phyloP scores from a whole-genome alignment of 1,284 basidiomycete genomes.

The Ustilago tritici region DNA sequence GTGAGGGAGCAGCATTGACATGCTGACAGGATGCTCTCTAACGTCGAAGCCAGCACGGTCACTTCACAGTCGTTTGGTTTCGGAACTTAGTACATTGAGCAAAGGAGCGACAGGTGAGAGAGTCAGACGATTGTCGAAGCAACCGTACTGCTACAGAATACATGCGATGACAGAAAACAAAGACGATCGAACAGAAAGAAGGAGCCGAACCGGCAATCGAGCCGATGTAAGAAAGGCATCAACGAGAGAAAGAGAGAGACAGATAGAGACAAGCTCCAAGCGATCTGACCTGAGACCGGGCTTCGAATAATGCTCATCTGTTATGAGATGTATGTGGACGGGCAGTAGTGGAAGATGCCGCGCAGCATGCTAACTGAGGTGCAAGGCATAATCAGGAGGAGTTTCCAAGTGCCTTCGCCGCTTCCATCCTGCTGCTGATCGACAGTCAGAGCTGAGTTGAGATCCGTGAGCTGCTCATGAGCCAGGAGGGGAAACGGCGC shows the following conservation, averaged over 20 bases:
- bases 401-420: neutral
- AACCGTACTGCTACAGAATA: constrained; percentile 23
- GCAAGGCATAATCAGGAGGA: constrained; percentile 11
- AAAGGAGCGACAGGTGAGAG: neutral
- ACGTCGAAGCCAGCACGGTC: neutral
- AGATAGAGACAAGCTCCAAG: constrained; percentile 16
- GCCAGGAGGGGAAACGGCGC: constrained; percentile 1
- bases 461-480: neutral
- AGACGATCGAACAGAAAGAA: neutral
- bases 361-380: constrained; percentile 30
- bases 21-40: neutral
- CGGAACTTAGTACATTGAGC: constrained; percentile 3
- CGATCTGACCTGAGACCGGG: constrained; percentile 29
- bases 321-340: constrained; percentile 8
- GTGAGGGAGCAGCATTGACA: neutral
- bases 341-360: neutral
- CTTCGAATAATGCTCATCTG: neutral
- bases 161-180: constrained; percentile 12
- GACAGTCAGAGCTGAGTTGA: no score
- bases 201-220: constrained; percentile 8
- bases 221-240: constrained; percentile 5
- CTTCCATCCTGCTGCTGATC: neutral
- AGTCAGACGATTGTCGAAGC: neutral
- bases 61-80: neutral
- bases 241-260: constrained; percentile 1